Percentiles rank a stretch among this genome's conserved stretches.
These are phyloP conservation scores for Amanita inopinata DNA, from an alignment of 768 basidiomycete species.

Conservation along the genomic window DNA sequence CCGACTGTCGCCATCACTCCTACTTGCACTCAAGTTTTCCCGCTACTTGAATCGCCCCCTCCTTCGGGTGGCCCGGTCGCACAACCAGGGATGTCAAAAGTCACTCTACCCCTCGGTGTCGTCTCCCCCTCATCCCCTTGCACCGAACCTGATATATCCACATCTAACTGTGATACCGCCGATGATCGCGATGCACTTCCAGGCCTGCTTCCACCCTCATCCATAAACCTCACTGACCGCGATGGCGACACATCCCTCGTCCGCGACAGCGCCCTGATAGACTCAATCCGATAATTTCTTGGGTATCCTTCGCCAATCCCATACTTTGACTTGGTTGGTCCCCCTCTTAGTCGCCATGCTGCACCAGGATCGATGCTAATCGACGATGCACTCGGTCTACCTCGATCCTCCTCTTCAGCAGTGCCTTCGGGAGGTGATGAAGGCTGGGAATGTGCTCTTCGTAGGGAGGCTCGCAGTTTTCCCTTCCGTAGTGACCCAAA, in stretches of 20 bases:
- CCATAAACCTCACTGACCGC: constrained; percentile 33
- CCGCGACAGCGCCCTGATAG: constrained; percentile 20
- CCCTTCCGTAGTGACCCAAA: constrained; percentile 4
- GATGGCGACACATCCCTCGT: constrained; percentile 36
- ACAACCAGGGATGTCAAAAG: background rate
- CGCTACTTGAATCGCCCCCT: background rate
- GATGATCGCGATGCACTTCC: constrained; percentile 3
- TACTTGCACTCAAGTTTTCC: background rate
- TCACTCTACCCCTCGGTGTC: background rate
- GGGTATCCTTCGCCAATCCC: constrained; percentile 18
- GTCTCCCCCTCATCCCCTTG: background rate
- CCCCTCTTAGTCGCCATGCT: constrained; percentile 9
- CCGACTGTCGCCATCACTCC: background rate
- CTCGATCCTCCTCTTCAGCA: constrained; percentile 4
- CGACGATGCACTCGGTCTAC: background rate
- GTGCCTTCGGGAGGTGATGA: background rate
- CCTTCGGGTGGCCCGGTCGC: background rate
- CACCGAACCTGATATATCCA: background rate
- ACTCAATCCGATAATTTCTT: constrained; percentile 24
- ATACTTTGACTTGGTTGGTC: constrained; percentile 13
- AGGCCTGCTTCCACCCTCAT: constrained; percentile 11
- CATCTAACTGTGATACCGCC: constrained; percentile 1
- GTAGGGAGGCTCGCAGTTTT: background rate
- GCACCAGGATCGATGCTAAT: background rate
- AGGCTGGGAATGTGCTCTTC: constrained; percentile 1